A percentile compares a stretch with the other conserved stretches of the same genome.
Conservation (phyloP, 768 basidiomycete species). For the Cytidiella melzeri region DNA sequence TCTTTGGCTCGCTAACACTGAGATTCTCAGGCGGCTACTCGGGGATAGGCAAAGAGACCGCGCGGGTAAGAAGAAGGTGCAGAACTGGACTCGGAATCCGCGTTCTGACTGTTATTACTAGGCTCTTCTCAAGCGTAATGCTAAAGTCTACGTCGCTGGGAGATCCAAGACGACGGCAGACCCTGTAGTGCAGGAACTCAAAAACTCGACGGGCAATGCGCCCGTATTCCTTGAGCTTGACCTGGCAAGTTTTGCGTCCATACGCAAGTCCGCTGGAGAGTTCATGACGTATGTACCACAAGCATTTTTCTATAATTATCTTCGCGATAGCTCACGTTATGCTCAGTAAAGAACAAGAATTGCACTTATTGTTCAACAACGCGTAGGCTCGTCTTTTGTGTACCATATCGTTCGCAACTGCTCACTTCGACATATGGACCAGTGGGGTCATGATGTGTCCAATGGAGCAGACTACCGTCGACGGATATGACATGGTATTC, state of each 20-base stretch:
- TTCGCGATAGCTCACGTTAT: neutral
- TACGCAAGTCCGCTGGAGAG: conserved; percentile 20
- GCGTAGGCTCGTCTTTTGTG: conserved; percentile 9
- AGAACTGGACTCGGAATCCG: conserved; percentile 2
- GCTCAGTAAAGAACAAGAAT: conserved; percentile 14
- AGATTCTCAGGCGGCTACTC: conserved; percentile 22
- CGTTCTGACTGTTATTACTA: conserved; percentile 14
- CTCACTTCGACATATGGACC: neutral
- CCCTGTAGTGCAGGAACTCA: conserved; percentile 22
- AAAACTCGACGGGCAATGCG: conserved; percentile 23
- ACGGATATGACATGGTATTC: conserved; percentile 38
- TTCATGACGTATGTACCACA: conserved; percentile 10
- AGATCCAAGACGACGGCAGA: conserved; percentile 21
- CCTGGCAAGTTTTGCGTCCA: conserved; percentile 18
- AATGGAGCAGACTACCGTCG: conserved; percentile 26
- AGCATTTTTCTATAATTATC: neutral
- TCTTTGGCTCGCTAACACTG: neutral
- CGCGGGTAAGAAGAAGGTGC: too few relatives aligned
- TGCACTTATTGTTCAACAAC: conserved; percentile 21
- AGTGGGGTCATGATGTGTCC: conserved; percentile 30
- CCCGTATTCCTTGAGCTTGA: conserved; percentile 23
- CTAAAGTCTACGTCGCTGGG: conserved; percentile 27
- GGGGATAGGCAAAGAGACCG: conserved; percentile 57
- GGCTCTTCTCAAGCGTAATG: conserved; percentile 38
- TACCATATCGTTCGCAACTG: neutral